Evolutionary conservation across 202 grass and related monocot genomes (phyloP).

Genomic region (Bolboschoenoplectus hybrid): DNA sequence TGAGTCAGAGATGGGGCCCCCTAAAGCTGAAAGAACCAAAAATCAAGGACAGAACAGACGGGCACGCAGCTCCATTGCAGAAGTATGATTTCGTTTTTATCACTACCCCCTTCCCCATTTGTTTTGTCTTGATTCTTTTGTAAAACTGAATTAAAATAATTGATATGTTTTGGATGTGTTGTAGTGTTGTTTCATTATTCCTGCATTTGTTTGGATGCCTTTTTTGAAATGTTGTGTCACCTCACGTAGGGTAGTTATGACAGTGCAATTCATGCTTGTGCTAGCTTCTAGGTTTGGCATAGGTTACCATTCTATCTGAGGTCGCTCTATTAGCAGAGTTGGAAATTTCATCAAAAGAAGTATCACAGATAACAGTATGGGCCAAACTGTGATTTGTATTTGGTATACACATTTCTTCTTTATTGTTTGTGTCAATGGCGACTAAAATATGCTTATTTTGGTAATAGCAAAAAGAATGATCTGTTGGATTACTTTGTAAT

Average conservation of each 20-base stretch:
- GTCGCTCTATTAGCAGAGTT: slow-evolving; percentile 3
- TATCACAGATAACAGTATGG: background rate
- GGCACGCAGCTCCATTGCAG: slow-evolving; percentile 60
- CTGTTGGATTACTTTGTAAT: background rate
- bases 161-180: slow-evolving; percentile 28
- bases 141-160: slow-evolving; percentile 35
- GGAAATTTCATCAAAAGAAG: background rate
- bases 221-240: slow-evolving; percentile 14
- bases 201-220: slow-evolving; percentile 35
- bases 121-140: slow-evolving; percentile 29
- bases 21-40: slow-evolving; percentile 69
- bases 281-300: slow-evolving; percentile 9
- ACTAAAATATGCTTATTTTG: background rate
- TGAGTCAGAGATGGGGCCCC: slow-evolving; percentile 61
- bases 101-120: background rate
- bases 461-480: background rate
- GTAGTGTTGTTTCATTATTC: slow-evolving; percentile 20
- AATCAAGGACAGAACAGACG: slow-evolving; percentile 65
- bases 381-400: background rate
- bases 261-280: slow-evolving; percentile 4
- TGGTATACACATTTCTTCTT: background rate
- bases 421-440: background rate
- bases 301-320: background rate
- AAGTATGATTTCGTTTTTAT: slow-evolving; percentile 51
- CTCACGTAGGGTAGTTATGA: slow-evolving; percentile 21